Conservation (phyloP, 306 rosid species). For the Acacia acuminata region DNA sequence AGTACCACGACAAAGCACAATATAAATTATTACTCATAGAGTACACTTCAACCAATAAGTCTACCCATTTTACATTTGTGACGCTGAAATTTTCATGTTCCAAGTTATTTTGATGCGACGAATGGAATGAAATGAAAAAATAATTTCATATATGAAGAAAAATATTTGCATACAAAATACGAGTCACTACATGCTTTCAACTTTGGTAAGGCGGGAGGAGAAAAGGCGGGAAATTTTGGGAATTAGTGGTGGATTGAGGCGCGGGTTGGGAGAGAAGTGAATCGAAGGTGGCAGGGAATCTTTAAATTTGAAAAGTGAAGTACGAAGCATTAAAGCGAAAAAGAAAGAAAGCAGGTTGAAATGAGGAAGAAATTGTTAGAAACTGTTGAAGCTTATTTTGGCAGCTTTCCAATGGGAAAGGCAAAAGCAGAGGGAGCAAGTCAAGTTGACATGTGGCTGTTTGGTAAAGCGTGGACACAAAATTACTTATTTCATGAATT, state of each 20-base stretch:
- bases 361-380: background rate
- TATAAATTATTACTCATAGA: background rate
- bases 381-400: constrained; percentile 14
- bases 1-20: background rate
- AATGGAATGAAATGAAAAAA: background rate
- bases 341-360: background rate
- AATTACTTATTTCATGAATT: no score
- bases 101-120: background rate
- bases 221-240: constrained; percentile 3
- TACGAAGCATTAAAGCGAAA: background rate
- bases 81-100: background rate
- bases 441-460: no score
- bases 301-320: constrained; percentile 26
- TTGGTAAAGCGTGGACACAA: no score
- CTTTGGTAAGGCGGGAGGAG: background rate
- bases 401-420: background rate
- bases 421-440: background rate
- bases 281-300: background rate
- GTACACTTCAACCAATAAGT: background rate
- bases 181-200: no score
- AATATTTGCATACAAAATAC: background rate
- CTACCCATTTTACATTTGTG: background rate
- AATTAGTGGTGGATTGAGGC: background rate
- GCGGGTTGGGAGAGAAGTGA: background rate
- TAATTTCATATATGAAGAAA: background rate